Percentiles rank a stretch among this genome's conserved stretches.
These are phyloP conservation scores for Calocera cornea DNA, from an alignment of 768 basidiomycete species.

Conservation along the genomic window DNA sequence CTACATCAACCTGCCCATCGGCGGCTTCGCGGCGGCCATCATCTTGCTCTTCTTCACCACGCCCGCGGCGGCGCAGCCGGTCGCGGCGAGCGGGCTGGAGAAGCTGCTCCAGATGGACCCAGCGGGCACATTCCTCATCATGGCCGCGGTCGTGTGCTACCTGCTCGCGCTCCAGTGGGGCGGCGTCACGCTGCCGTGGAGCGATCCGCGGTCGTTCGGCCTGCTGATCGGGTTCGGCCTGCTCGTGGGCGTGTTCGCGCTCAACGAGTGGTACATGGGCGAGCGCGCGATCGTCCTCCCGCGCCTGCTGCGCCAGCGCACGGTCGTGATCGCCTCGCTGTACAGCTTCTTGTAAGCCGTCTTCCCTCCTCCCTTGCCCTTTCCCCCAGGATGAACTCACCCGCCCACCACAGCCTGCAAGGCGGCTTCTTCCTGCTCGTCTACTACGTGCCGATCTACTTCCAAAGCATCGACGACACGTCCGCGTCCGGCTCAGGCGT, in stretches of 20 bases:
- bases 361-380: not conserved
- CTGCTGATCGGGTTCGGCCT: slow-evolving; percentile 16
- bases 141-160: not conserved
- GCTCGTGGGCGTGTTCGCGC: slow-evolving; percentile 21
- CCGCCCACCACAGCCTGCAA: not conserved
- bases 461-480: slow-evolving; percentile 10
- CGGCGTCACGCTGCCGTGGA: slow-evolving; percentile 2
- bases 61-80: slow-evolving; percentile 9
- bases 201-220: not conserved
- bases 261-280: slow-evolving; percentile 26
- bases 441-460: slow-evolving; percentile 9
- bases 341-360: not conserved
- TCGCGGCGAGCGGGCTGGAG: not conserved
- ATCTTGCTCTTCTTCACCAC: slow-evolving; percentile 23
- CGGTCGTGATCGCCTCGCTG: not conserved
- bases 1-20: slow-evolving; percentile 26
- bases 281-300: slow-evolving; percentile 29
- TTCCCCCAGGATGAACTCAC: not conserved
- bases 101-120: not conserved
- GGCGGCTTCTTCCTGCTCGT: slow-evolving; percentile 8
- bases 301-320: slow-evolving; percentile 23
- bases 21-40: slow-evolving; percentile 22
- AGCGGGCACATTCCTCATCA: not conserved
- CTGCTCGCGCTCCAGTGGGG: slow-evolving; percentile 9
- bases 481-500: slow-evolving; percentile 7